These are phyloP conservation scores for Ophiosphaerella herpotricha DNA, from an alignment of 2,329 filamentous ascomycete species.

Conservation along the genomic window DNA sequence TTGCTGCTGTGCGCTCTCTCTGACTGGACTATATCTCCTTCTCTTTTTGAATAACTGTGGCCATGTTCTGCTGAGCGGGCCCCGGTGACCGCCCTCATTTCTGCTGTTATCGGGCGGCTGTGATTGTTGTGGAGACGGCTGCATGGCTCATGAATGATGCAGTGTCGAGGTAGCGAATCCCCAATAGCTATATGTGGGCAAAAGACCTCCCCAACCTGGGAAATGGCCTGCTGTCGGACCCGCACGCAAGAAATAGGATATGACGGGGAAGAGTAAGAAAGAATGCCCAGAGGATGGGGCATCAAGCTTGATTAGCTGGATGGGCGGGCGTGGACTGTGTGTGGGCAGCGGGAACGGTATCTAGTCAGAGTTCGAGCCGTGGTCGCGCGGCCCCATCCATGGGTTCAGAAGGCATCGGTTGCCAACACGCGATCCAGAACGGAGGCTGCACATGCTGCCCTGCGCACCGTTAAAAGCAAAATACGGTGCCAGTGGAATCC, in stretches of 20 bases:
- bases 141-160: constrained; percentile 20
- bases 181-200: neutral
- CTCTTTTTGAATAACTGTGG: constrained; percentile 39
- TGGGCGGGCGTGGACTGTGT: constrained; percentile 4
- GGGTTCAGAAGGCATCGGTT: constrained; percentile 13
- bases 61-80: constrained; percentile 36
- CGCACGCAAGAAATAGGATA: neutral
- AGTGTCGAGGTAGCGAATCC: neutral
- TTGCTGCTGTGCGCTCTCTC: constrained; percentile 29
- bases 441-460: constrained; percentile 18
- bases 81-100: constrained; percentile 24
- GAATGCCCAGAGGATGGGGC: constrained; percentile 5
- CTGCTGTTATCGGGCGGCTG: constrained; percentile 24
- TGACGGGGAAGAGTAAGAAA: neutral
- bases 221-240: neutral
- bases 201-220: neutral
- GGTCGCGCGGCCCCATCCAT: constrained; percentile 14
- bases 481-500: constrained; percentile 5
- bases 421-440: constrained; percentile 22
- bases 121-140: constrained; percentile 20
- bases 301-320: constrained; percentile 15
- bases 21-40: constrained; percentile 34
- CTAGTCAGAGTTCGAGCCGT: constrained; percentile 14
- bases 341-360: constrained; percentile 11
- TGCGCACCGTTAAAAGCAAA: constrained; percentile 20